These are phyloP conservation scores for Trichoderma endophyticum DNA, from an alignment of 2,329 filamentous ascomycete species.

Conservation along the genomic window DNA sequence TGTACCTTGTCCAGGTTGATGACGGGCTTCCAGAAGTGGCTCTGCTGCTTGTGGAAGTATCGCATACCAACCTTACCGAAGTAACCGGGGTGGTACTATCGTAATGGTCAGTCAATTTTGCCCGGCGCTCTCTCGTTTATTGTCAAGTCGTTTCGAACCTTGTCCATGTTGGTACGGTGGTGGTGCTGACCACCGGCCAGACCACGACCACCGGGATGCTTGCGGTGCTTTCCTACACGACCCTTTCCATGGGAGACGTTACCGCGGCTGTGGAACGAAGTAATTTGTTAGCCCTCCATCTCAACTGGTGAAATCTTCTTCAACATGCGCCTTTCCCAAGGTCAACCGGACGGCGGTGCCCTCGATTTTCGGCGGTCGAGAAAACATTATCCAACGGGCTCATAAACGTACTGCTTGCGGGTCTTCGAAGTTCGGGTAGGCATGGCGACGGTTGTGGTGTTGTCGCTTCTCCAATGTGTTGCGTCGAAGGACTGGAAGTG, in stretches of 20 bases:
- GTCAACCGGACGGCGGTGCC: not conserved
- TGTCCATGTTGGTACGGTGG: conserved; percentile 58
- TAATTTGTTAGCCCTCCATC: conserved; percentile 20
- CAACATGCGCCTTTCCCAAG: conserved; percentile 9
- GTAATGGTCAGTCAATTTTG: conserved; percentile 29
- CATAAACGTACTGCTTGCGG: conserved; percentile 67
- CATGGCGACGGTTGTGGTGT: conserved; percentile 55
- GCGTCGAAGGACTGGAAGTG: conserved; percentile 34
- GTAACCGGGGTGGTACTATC: conserved; percentile 93
- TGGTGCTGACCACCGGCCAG: conserved; percentile 99
- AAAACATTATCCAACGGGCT: conserved; percentile 21
- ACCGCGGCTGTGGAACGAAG: conserved; percentile 66
- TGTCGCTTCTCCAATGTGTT: conserved; percentile 42
- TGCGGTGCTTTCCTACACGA: conserved; percentile 98
- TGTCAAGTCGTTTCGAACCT: conserved; percentile 63
- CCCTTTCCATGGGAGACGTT: conserved; percentile 98
- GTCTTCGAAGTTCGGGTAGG: conserved; percentile 74
- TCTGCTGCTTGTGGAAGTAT: conserved; percentile 93
- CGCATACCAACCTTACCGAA: conserved; percentile 96
- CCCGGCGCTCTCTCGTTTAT: conserved; percentile 8
- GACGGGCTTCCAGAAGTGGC: conserved; percentile 97
- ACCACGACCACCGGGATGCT: conserved; percentile 80
- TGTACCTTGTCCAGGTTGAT: conserved; percentile 97
- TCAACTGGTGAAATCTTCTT: conserved; percentile 11
- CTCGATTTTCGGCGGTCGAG: conserved; percentile 16